Evolutionary conservation across 2,329 filamentous ascomycete species (phyloP).

Genomic region (Cladophialophora immunda): DNA sequence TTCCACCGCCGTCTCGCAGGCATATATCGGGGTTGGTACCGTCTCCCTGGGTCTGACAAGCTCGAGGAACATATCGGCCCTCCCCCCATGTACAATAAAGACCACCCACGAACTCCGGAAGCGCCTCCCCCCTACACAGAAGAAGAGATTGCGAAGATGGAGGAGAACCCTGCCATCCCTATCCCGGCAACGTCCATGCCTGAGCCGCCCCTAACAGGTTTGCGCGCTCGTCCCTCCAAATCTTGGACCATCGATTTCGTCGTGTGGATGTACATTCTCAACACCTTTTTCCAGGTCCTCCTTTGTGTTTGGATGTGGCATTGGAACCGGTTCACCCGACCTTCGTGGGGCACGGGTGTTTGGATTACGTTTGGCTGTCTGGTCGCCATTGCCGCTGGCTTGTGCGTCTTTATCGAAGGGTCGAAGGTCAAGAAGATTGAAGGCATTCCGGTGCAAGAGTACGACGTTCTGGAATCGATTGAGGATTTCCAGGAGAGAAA

Average conservation of each 20-base stretch:
- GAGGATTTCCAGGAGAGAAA: constrained; percentile 40
- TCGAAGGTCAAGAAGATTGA: constrained; percentile 76
- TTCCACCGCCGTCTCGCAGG: constrained; percentile 75
- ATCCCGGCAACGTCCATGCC: constrained; percentile 71
- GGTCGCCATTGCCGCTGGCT: constrained; percentile 72
- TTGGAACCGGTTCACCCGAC: constrained; percentile 75
- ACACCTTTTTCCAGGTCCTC: constrained; percentile 78
- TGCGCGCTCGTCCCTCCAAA: constrained; percentile 71
- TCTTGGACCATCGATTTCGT: constrained; percentile 82
- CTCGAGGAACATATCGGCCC: constrained; percentile 54
- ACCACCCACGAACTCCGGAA: constrained; percentile 22
- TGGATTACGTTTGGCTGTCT: constrained; percentile 79
- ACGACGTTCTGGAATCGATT: constrained; percentile 52
- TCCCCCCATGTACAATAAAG: constrained; percentile 38
- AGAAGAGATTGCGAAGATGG: constrained; percentile 63
- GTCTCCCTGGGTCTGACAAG: constrained; percentile 71
- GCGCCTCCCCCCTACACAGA: constrained; percentile 42
- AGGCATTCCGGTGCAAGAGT: constrained; percentile 70
- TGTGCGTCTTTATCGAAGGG: constrained; percentile 76
- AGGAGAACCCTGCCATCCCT: constrained; percentile 63
- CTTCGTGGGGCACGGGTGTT: constrained; percentile 79
- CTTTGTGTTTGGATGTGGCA: constrained; percentile 86
- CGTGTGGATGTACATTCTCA: constrained; percentile 79
- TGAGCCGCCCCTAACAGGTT: constrained; percentile 73
- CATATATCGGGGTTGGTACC: constrained; percentile 78